Percentiles rank a stretch among this genome's conserved stretches.
phyloP scores from a whole-genome alignment of 2,329 filamentous ascomycete genomes.

The Pseudodiploospora longispora region DNA sequence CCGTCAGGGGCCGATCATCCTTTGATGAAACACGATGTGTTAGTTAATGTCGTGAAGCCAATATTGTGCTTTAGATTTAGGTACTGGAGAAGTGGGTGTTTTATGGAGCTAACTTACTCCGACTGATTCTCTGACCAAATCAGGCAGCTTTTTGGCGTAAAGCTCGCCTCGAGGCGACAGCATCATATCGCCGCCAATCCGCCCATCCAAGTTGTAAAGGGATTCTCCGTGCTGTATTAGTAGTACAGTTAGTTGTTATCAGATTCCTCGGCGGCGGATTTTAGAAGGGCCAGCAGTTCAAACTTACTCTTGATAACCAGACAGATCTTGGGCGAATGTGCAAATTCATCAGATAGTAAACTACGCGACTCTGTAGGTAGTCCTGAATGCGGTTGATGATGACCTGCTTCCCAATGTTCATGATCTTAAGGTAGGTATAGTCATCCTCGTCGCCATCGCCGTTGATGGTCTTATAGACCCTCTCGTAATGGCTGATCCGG shows the following conservation, averaged over 20 bases:
- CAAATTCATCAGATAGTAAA: constrained; percentile 97
- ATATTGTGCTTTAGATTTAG: not conserved
- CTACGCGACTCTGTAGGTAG: constrained; percentile 90
- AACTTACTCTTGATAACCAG: constrained; percentile 81
- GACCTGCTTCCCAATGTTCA: constrained; percentile 90
- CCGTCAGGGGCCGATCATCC: constrained; percentile 53
- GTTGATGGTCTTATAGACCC: constrained; percentile 89
- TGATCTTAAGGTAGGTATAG: constrained; percentile 93
- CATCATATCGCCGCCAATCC: constrained; percentile 87
- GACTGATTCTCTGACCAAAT: constrained; percentile 76
- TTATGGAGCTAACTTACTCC: constrained; percentile 50
- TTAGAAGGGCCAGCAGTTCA: not conserved
- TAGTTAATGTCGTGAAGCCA: constrained; percentile 5
- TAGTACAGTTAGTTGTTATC: no score
- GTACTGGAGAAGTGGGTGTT: not conserved
- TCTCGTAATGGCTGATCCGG: constrained; percentile 94
- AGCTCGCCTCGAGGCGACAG: constrained; percentile 79
- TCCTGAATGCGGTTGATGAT: constrained; percentile 98
- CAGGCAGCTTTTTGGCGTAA: constrained; percentile 78
- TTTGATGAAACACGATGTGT: constrained; percentile 16
- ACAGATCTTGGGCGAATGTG: constrained; percentile 96
- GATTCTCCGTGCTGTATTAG: constrained; percentile 77
- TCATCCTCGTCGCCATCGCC: constrained; percentile 70
- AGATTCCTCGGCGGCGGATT: not conserved
- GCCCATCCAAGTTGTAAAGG: constrained; percentile 78